These are phyloP conservation scores for Taphrina flavorubra DNA, from an alignment of 1,139 yeast genomes.

Conservation along the genomic window DNA sequence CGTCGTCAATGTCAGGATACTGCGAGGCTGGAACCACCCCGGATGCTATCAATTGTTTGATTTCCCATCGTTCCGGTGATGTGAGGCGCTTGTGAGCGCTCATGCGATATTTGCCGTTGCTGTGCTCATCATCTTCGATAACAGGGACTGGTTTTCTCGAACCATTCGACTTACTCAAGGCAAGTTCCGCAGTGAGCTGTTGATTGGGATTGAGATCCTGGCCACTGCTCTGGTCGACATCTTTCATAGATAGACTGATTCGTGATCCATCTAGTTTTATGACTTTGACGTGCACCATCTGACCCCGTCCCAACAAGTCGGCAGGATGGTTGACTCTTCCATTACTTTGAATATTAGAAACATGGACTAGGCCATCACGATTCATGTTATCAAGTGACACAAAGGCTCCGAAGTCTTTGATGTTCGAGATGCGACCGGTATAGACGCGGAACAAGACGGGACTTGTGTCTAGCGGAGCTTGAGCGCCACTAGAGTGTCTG, in stretches of 20 bases:
- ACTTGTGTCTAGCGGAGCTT: background rate
- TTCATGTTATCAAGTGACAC: conserved; percentile 58
- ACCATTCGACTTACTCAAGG: conserved; percentile 28
- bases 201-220: conserved; percentile 50
- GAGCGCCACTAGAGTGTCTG: background rate
- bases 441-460: conserved; percentile 56
- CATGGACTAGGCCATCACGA: conserved; percentile 74
- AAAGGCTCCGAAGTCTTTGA: conserved; percentile 80
- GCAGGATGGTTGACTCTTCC: conserved; percentile 63
- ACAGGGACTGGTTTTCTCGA: conserved; percentile 28
- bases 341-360: conserved; percentile 64
- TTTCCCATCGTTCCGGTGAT: conserved; percentile 91
- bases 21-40: conserved; percentile 75
- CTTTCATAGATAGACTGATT: conserved; percentile 71
- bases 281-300: conserved; percentile 70
- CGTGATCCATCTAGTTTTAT: conserved; percentile 55
- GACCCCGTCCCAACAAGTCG: conserved; percentile 64
- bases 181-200: conserved; percentile 43
- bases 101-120: conserved; percentile 25
- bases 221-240: conserved; percentile 76
- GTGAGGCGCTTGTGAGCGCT: conserved; percentile 60
- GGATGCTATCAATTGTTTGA: conserved; percentile 77
- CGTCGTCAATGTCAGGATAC: conserved; percentile 71
- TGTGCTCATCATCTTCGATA: conserved; percentile 26
- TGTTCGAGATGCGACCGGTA: conserved; percentile 64